Evolutionary conservation across 225 moss, liverwort and hornwort genomes (phyloP), one percentile per base, ranked within the genome.

Genomic region (Thuidium tamariscinum): DNA sequence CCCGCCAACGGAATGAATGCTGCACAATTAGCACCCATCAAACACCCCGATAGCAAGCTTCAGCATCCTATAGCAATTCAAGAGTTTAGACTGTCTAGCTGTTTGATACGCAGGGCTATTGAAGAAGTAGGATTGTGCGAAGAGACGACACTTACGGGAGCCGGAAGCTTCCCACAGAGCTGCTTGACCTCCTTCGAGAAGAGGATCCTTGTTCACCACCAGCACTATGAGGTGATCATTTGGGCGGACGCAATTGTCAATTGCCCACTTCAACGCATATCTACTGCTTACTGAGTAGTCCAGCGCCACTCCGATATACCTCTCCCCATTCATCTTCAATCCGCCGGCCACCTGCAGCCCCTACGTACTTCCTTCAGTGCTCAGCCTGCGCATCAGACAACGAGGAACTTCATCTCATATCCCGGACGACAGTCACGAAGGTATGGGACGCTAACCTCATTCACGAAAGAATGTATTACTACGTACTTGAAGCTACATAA

Each of bases 211-310:
- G 85, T 94, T 88, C 62, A 94, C 96, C 49, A 97, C 79, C 34
- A 95, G 49, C 55, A 95, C 59, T 61, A 94, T 80, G 64, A 97
- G 84, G 77, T 92, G 92, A 75, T 97, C 95, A 34, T 92, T 91
- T 32, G 88, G 92, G 81, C 93, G 87, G 66, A 95, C 36, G 37
- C 95, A 82, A 78, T 95, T 97, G 41, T 94, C 91, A 62, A 95
- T 59, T 79, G 89, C 85, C 95, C 96, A 94, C 85, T 90, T 89
- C 54, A 96, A 71, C 76, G 95, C 94, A 83, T 94, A 92, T 82
- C 88, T 92, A 84, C 94, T 95, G 84, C 92, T 92, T 16, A 77
- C n/a, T 46, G 95, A 95, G 89, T 89, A 94, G 75, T 96, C 95
- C 86, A 95, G 70, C 37, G 94, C 96, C 82, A 96, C 88, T 74